A percentile compares a stretch with the other conserved stretches of the same genome.
phyloP scores from a whole-genome alignment of 2,329 filamentous ascomycete species.

The Botrytis fabae region DNA sequence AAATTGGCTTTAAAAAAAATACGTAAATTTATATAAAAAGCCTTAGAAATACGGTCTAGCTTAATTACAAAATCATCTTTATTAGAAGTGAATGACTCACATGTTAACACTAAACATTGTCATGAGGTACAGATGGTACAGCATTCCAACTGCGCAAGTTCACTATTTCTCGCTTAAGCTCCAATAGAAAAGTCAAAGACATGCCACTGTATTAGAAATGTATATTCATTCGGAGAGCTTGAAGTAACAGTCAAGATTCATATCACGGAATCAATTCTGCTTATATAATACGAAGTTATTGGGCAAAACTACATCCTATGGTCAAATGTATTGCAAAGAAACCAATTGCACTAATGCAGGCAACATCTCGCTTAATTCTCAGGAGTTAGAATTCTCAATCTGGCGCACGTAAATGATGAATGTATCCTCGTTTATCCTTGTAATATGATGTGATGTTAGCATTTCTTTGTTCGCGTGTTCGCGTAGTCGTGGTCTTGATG shows the following conservation, averaged over 20 bases:
- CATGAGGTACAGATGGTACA: neutral
- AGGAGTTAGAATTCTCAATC: neutral
- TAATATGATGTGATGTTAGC: neutral
- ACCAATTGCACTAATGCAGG: neutral
- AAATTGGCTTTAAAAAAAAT: too few relatives aligned
- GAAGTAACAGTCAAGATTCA: neutral
- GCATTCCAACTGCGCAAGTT: neutral
- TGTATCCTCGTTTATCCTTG: fast-evolving
- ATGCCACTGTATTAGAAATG: neutral
- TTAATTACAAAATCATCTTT: neutral
- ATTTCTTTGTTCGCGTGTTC: neutral
- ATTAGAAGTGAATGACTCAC: neutral
- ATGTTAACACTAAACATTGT: neutral
- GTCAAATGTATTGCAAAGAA: neutral
- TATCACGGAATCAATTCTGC: neutral
- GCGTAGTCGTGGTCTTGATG: neutral
- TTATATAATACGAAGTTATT: neutral
- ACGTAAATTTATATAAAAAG: neutral
- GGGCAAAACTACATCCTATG: neutral
- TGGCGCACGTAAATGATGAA: neutral
- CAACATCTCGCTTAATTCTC: neutral
- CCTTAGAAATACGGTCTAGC: neutral
- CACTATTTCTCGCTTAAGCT: neutral
- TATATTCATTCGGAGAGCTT: too few relatives aligned
- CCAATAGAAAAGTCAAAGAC: neutral